A percentile compares a stretch with the other conserved stretches of the same genome.
phyloP scores from a whole-genome alignment of 2,329 filamentous ascomycete genomes.

The Fusarium keratoplasticum region DNA sequence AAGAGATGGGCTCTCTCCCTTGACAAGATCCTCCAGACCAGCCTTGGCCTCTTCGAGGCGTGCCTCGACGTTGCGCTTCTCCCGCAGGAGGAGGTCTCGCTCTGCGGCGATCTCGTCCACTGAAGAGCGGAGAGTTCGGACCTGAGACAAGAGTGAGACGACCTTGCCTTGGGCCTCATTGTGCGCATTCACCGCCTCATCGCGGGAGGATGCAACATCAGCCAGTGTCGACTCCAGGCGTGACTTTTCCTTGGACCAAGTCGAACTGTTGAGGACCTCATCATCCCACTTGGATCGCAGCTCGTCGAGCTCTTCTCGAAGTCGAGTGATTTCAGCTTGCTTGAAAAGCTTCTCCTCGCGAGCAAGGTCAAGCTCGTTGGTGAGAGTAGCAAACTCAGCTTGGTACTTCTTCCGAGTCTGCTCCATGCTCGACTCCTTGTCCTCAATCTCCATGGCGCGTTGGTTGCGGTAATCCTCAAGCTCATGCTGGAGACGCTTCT shows the following conservation, averaged over 20 bases:
- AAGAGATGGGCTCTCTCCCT: constrained; percentile 86
- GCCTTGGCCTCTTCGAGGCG: constrained; percentile 88
- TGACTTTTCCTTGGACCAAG: constrained; percentile 98
- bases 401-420: constrained; percentile 99
- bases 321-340: constrained; percentile 85
- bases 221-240: constrained; percentile 90
- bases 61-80: constrained; percentile 90
- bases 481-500: constrained; percentile 95
- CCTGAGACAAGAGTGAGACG: constrained; percentile 89
- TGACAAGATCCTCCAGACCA: constrained; percentile 87
- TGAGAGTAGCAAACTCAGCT: constrained; percentile 87
- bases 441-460: constrained; percentile 94
- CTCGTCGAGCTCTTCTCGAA: constrained; percentile 96
- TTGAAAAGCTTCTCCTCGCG: constrained; percentile 88
- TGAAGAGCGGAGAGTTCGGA: constrained; percentile 82
- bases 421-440: constrained; percentile 95
- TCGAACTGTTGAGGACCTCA: constrained; percentile 96
- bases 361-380: constrained; percentile 92
- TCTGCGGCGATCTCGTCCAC: constrained; percentile 89
- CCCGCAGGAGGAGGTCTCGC: constrained; percentile 84
- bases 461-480: constrained; percentile 97
- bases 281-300: constrained; percentile 97
- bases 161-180: constrained; percentile 96
- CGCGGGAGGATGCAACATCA: constrained; percentile 89
- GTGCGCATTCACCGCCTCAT: constrained; percentile 92